Percentiles rank a stretch among this genome's conserved stretches.
Conservation (phyloP, 228 moss, liverwort and hornwort species). For the Sphagnum fallax region DNA sequence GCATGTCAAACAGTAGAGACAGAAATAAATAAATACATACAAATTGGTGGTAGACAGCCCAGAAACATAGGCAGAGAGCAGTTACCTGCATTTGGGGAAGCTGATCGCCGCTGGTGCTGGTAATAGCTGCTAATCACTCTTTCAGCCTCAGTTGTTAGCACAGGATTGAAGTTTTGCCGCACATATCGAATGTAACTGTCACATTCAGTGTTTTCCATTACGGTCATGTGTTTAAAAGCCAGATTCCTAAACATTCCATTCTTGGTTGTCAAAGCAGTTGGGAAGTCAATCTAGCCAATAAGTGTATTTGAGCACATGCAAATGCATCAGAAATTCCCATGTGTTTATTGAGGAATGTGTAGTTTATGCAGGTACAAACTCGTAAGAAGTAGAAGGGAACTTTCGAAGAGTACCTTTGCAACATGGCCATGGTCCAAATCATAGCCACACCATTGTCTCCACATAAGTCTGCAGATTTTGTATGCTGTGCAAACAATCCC, state of each 20-base stretch:
- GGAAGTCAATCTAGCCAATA: too few species aligned
- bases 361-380: too few species aligned
- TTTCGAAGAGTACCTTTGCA: slow-evolving; percentile 50
- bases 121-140: slow-evolving; percentile 85
- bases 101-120: slow-evolving; percentile 85
- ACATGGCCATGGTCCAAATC: slow-evolving; percentile 82
- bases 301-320: too few species aligned
- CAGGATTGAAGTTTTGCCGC: slow-evolving; percentile 64
- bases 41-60: too few species aligned
- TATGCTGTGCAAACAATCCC: slow-evolving; percentile 46
- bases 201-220: neutral
- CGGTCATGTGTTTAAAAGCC: neutral
- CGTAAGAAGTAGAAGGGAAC: too few species aligned
- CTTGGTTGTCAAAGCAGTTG: too few species aligned
- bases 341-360: too few species aligned
- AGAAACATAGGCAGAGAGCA: slow-evolving; percentile 1
- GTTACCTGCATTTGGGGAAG: slow-evolving; percentile 68
- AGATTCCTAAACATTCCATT: neutral
- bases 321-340: too few species aligned
- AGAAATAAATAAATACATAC: too few species aligned
- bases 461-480: slow-evolving; percentile 25
- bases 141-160: slow-evolving; percentile 74
- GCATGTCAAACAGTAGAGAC: too few species aligned
- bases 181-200: slow-evolving; percentile 88
- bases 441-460: slow-evolving; percentile 23